phyloP scores from a whole-genome alignment of 2,329 filamentous ascomycete species.

The Hirsutella rhossiliensis region DNA sequence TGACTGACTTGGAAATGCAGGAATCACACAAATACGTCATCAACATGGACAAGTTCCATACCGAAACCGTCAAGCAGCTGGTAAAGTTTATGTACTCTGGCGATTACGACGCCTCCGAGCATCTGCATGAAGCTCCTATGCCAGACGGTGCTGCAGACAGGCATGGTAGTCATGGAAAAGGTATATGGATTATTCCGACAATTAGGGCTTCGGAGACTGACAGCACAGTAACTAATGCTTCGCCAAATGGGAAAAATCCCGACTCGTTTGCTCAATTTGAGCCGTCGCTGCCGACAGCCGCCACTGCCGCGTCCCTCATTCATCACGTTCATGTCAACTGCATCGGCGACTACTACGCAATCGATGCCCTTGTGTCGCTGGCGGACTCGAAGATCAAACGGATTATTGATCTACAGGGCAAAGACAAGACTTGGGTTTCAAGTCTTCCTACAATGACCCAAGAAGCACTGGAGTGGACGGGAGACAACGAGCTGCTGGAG shows the following conservation, averaged over 20 bases:
- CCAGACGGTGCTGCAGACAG: not conserved
- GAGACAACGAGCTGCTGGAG: not conserved
- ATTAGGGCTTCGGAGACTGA: too few species aligned
- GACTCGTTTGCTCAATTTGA: too few species aligned
- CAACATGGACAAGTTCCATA: slow-evolving; percentile 6
- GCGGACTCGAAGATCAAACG: slow-evolving; percentile 4
- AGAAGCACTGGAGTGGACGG: not conserved
- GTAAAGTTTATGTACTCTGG: slow-evolving; percentile 10
- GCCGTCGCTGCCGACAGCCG: not conserved
- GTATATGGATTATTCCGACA: too few species aligned
- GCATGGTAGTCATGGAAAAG: not conserved
- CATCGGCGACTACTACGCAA: slow-evolving; percentile 10
- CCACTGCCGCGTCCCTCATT: not conserved
- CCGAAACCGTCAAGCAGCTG: slow-evolving; percentile 7
- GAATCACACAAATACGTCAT: slow-evolving; percentile 6
- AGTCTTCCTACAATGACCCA: not conserved
- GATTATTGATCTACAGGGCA: not conserved
- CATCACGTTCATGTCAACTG: slow-evolving; percentile 10
- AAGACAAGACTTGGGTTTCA: not conserved
- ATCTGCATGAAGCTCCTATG: not conserved
- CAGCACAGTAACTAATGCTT: too few species aligned
- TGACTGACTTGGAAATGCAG: slow-evolving; percentile 1
- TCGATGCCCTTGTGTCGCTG: slow-evolving; percentile 5
- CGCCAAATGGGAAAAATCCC: too few species aligned
- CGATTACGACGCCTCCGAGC: slow-evolving; percentile 6